Conservation (phyloP, 2,329 filamentous ascomycete species). For the Penicillium sp. region DNA sequence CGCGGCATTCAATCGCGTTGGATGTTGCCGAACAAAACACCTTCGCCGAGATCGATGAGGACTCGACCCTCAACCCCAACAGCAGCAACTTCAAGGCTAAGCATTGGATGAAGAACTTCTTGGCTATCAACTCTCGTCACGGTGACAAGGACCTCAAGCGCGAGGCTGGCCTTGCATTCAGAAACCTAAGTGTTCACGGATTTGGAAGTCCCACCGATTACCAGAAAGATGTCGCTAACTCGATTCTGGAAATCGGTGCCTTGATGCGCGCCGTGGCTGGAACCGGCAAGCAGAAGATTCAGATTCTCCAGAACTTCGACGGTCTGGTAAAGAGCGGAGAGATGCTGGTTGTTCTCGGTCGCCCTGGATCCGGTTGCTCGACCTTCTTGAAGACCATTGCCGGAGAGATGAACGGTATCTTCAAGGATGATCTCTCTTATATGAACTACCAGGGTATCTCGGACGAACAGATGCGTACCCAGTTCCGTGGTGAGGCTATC, state of each 20-base stretch:
- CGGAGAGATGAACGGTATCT: conserved; percentile 80
- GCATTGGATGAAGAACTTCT: conserved; percentile 50
- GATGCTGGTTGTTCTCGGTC: conserved; percentile 59
- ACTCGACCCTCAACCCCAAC: conserved; percentile 46
- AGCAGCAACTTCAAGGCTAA: conserved; percentile 48
- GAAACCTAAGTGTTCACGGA: conserved; percentile 68
- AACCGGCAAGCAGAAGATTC: conserved; percentile 50
- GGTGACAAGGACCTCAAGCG: conserved; percentile 56
- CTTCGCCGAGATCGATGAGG: conserved; percentile 35
- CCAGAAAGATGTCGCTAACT: conserved; percentile 52
- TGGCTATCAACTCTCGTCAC: conserved; percentile 50
- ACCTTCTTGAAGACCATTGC: conserved; percentile 84
- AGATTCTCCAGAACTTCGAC: conserved; percentile 66
- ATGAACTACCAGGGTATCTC: conserved; percentile 73
- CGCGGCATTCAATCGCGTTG: conserved; percentile 25
- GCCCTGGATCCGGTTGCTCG: conserved; percentile 63
- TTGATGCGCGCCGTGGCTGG: conserved; percentile 35
- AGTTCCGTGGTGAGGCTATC: conserved; percentile 80
- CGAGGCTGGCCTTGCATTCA: conserved; percentile 65
- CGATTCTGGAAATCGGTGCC: conserved; percentile 36
- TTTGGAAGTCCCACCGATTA: conserved; percentile 69
- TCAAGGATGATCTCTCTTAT: conserved; percentile 67
- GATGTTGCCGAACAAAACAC: conserved; percentile 33
- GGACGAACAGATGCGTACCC: conserved; percentile 65
- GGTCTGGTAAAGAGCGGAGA: conserved; percentile 61